Conservation (phyloP, 1,139 yeast species). For the Taiozyma sp. region DNA sequence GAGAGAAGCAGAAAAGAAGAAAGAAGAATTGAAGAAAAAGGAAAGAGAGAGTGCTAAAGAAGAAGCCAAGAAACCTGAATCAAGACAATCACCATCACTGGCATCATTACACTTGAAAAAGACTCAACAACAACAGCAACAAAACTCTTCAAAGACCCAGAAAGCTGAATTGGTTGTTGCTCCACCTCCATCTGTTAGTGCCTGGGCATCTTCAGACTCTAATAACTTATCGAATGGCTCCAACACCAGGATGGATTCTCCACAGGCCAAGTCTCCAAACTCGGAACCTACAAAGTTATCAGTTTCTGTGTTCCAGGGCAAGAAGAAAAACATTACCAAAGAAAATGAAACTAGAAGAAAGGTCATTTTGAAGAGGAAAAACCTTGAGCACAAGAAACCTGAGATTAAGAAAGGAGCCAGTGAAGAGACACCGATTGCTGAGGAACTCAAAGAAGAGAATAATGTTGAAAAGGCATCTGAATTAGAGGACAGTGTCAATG, state of each 20-base stretch:
- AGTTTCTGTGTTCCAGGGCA: conserved; percentile 4
- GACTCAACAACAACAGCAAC: neutral
- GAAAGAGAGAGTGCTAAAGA: neutral
- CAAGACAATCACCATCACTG: neutral
- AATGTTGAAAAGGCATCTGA: neutral
- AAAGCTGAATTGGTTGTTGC: conserved; percentile 14
- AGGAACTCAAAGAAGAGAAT: neutral
- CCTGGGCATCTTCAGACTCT: conserved; percentile 12
- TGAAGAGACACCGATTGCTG: neutral
- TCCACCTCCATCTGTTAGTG: conserved; percentile 13
- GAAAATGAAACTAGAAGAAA: conserved; percentile 10
- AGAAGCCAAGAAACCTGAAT: neutral
- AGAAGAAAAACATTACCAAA: conserved; percentile 4
- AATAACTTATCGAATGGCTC: conserved; percentile 5
- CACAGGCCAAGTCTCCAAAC: conserved; percentile 3
- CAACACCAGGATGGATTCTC: conserved; percentile 9
- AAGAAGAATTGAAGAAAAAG: neutral
- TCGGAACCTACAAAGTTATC: conserved; percentile 1
- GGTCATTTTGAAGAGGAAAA: conserved; percentile 18
- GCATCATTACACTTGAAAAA: neutral
- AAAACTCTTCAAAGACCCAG: neutral
- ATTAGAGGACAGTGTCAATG: neutral
- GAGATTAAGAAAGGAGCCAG: conserved; percentile 2
- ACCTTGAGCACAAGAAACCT: conserved; percentile 15
- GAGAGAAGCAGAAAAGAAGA: neutral